phyloP scores from a whole-genome alignment of 2,329 filamentous ascomycete species.

The Beauveria sp. region DNA sequence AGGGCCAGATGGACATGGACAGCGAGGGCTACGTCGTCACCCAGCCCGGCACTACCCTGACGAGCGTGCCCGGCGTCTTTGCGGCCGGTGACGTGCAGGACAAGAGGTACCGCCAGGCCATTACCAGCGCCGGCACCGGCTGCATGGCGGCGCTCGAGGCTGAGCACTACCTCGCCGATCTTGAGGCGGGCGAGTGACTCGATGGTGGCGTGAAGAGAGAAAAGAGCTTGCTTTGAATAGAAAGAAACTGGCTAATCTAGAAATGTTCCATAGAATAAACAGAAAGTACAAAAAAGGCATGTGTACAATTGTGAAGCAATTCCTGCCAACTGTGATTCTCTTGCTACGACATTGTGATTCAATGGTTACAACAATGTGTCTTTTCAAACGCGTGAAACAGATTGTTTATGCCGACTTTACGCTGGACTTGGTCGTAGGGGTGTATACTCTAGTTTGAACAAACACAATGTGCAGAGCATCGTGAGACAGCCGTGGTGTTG shows the following conservation, averaged over 20 bases:
- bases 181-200: slow-evolving; percentile 40
- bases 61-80: slow-evolving; percentile 86
- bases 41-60: slow-evolving; percentile 78
- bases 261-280: neutral
- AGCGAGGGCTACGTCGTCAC: slow-evolving; percentile 87
- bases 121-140: slow-evolving; percentile 92
- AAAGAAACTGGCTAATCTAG: neutral
- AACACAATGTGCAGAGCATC: no score
- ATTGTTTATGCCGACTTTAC: no score
- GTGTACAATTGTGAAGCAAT: neutral
- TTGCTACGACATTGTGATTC: neutral
- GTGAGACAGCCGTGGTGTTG: no score
- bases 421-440: no score
- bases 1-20: slow-evolving; percentile 83
- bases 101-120: slow-evolving; percentile 95
- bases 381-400: no score
- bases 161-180: slow-evolving; percentile 83
- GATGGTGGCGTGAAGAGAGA: neutral
- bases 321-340: neutral
- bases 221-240: slow-evolving; percentile 4
- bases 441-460: no score
- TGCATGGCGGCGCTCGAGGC: slow-evolving; percentile 95
- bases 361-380: neutral
- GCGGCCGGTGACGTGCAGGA: slow-evolving; percentile 97
- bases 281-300: neutral